Percentiles rank a stretch among this genome's conserved stretches.
phyloP scores from a whole-genome alignment of 2,329 filamentous ascomycete genomes.

The Fusarium multiceps region DNA sequence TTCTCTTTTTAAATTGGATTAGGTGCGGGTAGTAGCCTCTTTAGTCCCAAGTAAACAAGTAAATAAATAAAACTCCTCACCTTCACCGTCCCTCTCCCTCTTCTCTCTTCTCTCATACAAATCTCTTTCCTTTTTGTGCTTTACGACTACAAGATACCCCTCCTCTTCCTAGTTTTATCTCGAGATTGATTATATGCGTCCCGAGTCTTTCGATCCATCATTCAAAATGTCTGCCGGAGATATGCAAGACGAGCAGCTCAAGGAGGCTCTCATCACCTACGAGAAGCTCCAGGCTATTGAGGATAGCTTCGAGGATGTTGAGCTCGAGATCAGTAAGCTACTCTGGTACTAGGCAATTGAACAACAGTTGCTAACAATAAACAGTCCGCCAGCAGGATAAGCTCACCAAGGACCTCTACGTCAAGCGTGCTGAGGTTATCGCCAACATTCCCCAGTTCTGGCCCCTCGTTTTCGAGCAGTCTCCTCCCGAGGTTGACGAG shows the following conservation, averaged over 20 bases:
- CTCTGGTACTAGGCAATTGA: not conserved
- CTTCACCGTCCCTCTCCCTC: slow-evolving; percentile 9
- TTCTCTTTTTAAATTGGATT: slow-evolving; percentile 18
- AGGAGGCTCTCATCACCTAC: slow-evolving; percentile 65
- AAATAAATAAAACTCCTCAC: slow-evolving; percentile 28
- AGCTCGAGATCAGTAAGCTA: slow-evolving; percentile 82
- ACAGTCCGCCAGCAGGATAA: slow-evolving; percentile 79
- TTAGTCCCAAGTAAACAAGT: slow-evolving; percentile 11
- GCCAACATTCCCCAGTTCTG: slow-evolving; percentile 88
- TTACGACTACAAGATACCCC: slow-evolving; percentile 23
- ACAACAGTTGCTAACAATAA: slow-evolving; percentile 20
- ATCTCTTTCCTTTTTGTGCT: not conserved
- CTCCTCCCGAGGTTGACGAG: slow-evolving; percentile 86
- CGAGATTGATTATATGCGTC: slow-evolving; percentile 25
- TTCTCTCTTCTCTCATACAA: slow-evolving; percentile 7
- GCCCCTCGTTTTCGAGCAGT: slow-evolving; percentile 91
- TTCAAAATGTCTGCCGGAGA: slow-evolving; percentile 52
- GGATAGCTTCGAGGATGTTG: slow-evolving; percentile 84
- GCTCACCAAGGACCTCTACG: slow-evolving; percentile 77
- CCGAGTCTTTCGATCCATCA: slow-evolving; percentile 24
- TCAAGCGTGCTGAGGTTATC: slow-evolving; percentile 77
- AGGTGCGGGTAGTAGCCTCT: slow-evolving; percentile 6
- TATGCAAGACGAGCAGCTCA: slow-evolving; percentile 50
- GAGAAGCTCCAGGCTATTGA: slow-evolving; percentile 84
- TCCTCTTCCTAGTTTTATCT: slow-evolving; percentile 20